These are phyloP conservation scores for Chenopodium suecicum DNA, from an alignment of 148 eudicot genomes.

Conservation along the genomic window DNA sequence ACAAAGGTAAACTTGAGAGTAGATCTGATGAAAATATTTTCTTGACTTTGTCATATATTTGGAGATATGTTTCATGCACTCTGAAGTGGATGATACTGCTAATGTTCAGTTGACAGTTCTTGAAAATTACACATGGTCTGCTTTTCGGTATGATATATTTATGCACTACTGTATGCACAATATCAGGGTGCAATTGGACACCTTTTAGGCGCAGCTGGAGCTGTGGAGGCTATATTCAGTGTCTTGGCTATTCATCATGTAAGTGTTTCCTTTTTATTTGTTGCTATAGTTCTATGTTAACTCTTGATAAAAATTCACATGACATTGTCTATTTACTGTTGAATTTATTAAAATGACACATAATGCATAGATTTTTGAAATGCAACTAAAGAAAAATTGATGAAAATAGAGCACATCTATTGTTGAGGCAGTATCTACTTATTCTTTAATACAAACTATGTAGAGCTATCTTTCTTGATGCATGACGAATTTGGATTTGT, in stretches of 20 bases:
- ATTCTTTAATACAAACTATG: not conserved
- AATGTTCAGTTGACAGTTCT: not conserved
- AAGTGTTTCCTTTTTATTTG: slow-evolving; percentile 23
- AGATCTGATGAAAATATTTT: slow-evolving; percentile 7
- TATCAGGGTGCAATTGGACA: slow-evolving; percentile 88
- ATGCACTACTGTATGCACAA: not conserved
- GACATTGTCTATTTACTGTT: too few relatives aligned
- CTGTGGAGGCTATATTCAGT: slow-evolving; percentile 88
- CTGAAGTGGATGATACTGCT: not conserved
- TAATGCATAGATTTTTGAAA: not conserved
- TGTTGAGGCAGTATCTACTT: not conserved
- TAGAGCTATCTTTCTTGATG: not conserved
- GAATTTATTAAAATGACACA: too few relatives aligned
- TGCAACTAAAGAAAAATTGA: not conserved
- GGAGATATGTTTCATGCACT: not conserved
- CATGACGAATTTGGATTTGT: not conserved
- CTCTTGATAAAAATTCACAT: too few relatives aligned
- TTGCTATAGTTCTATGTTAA: not conserved
- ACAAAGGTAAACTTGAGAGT: slow-evolving; percentile 65
- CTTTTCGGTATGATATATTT: not conserved
- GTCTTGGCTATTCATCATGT: slow-evolving; percentile 77
- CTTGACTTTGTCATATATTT: not conserved
- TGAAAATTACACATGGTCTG: not conserved
- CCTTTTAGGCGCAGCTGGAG: slow-evolving; percentile 99
- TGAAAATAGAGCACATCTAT: not conserved